Evolutionary conservation across 2,329 filamentous ascomycete species (phyloP).

Genomic region (Rutstroemia sydowiana): DNA sequence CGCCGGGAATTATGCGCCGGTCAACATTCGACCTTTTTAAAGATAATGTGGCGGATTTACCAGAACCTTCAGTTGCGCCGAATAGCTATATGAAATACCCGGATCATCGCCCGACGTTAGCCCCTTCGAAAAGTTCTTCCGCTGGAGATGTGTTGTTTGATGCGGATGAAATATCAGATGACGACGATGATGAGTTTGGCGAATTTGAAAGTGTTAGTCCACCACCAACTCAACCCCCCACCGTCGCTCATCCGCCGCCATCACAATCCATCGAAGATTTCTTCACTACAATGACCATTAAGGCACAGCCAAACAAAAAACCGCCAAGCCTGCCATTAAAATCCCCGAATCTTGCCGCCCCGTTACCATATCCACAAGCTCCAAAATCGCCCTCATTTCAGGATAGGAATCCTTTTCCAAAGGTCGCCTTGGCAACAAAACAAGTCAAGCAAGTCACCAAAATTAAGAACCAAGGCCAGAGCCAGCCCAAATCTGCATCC

Average conservation of each 20-base stretch:
- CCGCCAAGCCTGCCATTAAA: conserved; percentile 30
- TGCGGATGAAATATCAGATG: conserved; percentile 31
- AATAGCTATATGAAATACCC: conserved; percentile 6
- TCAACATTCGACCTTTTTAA: conserved; percentile 25
- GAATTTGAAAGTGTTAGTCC: conserved; percentile 54
- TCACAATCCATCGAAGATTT: conserved; percentile 28
- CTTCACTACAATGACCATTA: conserved; percentile 25
- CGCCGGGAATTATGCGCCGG: conserved; percentile 17
- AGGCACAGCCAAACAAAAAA: conserved; percentile 27
- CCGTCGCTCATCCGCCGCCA: conserved; percentile 13
- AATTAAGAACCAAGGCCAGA: conserved; percentile 29
- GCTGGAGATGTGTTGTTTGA: conserved; percentile 30
- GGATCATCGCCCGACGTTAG: neutral
- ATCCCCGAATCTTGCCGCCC: conserved; percentile 23
- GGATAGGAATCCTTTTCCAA: conserved; percentile 45
- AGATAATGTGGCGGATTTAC: conserved; percentile 14
- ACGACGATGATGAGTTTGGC: conserved; percentile 57
- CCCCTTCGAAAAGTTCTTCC: conserved; percentile 14
- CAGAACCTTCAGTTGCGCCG: conserved; percentile 2
- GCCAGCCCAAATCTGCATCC: conserved; percentile 28
- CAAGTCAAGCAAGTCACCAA: conserved; percentile 28
- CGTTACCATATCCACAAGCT: conserved; percentile 38
- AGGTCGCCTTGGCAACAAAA: conserved; percentile 39
- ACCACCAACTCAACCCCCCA: conserved; percentile 17
- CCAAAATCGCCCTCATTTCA: conserved; percentile 47